Evolutionary conservation across 768 basidiomycete genomes (phyloP).

Genomic region (Macrolepiota fuliginosa): DNA sequence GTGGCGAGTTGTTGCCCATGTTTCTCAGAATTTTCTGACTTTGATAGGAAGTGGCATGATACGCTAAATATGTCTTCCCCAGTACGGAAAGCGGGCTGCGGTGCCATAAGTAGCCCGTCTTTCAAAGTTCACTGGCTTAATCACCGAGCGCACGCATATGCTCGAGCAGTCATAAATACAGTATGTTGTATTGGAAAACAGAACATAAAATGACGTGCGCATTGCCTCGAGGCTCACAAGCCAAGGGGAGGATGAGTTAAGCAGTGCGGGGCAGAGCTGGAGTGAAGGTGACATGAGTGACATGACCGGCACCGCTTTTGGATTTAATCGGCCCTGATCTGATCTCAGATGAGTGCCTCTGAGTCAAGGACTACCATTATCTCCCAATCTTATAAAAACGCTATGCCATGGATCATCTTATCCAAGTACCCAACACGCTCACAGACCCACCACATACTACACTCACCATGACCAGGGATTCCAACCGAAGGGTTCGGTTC

Average conservation of each 20-base stretch:
- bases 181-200: neutral
- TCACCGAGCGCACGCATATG: no score
- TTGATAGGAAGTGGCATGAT: no score
- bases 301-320: neutral
- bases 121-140: no score
- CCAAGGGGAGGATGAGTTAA: neutral
- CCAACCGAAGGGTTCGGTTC: slow-evolving; percentile 7
- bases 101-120: no score
- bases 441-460: neutral
- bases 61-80: no score
- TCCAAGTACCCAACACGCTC: neutral
- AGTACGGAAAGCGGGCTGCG: no score
- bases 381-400: neutral
- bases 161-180: neutral
- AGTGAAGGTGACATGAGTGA: neutral
- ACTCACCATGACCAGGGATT: neutral
- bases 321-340: neutral
- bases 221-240: slow-evolving; percentile 10
- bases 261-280: neutral
- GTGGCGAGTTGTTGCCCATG: no score
- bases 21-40: no score
- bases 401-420: neutral
- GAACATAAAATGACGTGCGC: neutral
- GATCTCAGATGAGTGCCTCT: neutral
- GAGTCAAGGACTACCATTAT: slow-evolving; percentile 1